Percentiles rank a stretch among this genome's conserved stretches.
phyloP scores from a whole-genome alignment of 805 yeast genomes.

The Saturnispora gosingensis region DNA sequence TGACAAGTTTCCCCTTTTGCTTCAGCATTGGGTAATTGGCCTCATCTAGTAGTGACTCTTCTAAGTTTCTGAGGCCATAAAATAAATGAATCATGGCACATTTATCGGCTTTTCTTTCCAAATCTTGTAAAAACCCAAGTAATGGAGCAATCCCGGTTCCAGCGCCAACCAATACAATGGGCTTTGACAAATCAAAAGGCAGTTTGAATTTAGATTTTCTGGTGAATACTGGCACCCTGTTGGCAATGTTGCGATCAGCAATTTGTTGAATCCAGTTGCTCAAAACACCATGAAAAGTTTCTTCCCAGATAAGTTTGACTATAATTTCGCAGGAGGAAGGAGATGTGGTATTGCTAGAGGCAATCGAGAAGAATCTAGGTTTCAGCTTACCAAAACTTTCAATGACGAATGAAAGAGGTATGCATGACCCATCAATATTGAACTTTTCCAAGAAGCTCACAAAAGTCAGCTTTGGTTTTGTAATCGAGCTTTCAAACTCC shows the following conservation, averaged over 20 bases:
- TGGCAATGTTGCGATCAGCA: slow-evolving; percentile 38
- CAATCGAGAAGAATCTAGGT: slow-evolving; percentile 89
- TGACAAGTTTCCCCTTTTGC: slow-evolving; percentile 45
- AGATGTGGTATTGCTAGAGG: slow-evolving; percentile 58
- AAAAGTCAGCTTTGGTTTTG: slow-evolving; percentile 47
- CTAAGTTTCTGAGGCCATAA: slow-evolving; percentile 52
- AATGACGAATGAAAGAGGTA: slow-evolving; percentile 74
- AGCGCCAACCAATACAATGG: slow-evolving; percentile 89
- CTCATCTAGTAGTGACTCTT: slow-evolving; percentile 66
- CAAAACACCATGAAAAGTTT: slow-evolving; percentile 61
- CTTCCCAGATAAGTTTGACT: slow-evolving; percentile 68
- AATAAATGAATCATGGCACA: slow-evolving; percentile 64
- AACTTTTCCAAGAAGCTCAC: slow-evolving; percentile 56
- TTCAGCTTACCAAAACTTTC: slow-evolving; percentile 71
- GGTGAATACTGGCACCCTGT: slow-evolving; percentile 70
- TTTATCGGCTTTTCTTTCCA: slow-evolving; percentile 24
- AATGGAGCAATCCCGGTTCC: slow-evolving; percentile 98
- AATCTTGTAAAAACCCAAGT: slow-evolving; percentile 80
- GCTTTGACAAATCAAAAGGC: slow-evolving; percentile 67
- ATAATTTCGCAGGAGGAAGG: slow-evolving; percentile 65
- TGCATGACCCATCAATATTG: slow-evolving; percentile 41
- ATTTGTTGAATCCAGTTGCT: slow-evolving; percentile 71
- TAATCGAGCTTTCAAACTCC: slow-evolving; percentile 51
- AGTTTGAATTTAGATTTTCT: slow-evolving; percentile 84
- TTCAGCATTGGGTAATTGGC: slow-evolving; percentile 68